Base-by-base conservation (phyloP, 2,329 filamentous ascomycete species). In the Alternaria arbusti region DNA sequence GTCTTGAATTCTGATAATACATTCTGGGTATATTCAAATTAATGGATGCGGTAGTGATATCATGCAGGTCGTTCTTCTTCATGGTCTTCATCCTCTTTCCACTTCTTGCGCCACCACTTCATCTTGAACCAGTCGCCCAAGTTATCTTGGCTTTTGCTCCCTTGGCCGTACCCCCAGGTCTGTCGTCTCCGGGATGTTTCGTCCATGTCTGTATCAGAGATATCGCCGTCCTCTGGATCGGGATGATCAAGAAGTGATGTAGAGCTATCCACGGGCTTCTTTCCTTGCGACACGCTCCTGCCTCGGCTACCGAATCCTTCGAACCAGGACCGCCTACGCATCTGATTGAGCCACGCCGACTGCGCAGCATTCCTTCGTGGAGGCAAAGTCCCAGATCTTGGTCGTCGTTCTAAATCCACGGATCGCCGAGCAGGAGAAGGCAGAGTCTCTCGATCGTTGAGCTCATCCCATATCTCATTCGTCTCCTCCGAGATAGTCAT, bases 401-500 rank as follows among this genome's bases (percentile, higher is more conserved):
- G 75, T 47, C 75, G 68, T 40, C 72, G 69, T 30, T 76, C 74
- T 25, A 75, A 46, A 47, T 79, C 75, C n/a, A 64, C 68, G 3
- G 77, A 78, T 57, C 70, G 74, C 59, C 70, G 67, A 12, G 70
- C 67, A 32, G 74, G 75, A 11, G 75, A 76, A 11, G 71, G 72
- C 0, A 75, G 30, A 22, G 69, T 68, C 15, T 78, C 75, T 50
- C 75, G 70, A 71, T 97, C 94, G 74, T 96, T 90, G 13, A 97
- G 85, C 77, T 96, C 93, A 59, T 89, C 91, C 94, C 93, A 97
- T 30, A 97, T 96, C 71, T 96, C 92, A 36, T 89, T 89, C 1
- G 88, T 87, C 75, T 96, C 91, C 60, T 88, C 83, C 84, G 87
- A 88, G 57, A 88, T 84, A 17, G 84, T 85, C 73, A 80, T 79